Conservation (phyloP, 805 yeast species). For the Dipodascopsis tothii region DNA sequence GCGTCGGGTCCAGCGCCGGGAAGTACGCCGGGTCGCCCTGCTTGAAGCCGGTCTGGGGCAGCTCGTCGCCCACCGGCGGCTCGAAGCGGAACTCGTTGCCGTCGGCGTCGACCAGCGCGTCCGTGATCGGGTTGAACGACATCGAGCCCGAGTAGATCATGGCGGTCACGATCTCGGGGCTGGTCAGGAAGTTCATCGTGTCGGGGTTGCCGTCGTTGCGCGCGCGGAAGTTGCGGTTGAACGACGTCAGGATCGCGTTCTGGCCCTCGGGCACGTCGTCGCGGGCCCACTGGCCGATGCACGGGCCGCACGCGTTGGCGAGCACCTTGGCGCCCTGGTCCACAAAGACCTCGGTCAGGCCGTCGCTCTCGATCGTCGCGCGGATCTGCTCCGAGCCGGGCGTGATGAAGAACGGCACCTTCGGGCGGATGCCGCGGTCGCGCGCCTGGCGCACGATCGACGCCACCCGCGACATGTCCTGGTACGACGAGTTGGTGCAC, state of each 20-base stretch:
- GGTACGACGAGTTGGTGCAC: slow-evolving; percentile 97
- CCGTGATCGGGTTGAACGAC: slow-evolving; percentile 92
- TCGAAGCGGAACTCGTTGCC: slow-evolving; percentile 85
- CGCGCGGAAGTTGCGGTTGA: slow-evolving; percentile 96
- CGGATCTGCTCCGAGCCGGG: slow-evolving; percentile 98
- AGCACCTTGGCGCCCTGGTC: slow-evolving; percentile 89
- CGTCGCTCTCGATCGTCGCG: slow-evolving; percentile 96
- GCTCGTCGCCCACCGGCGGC: slow-evolving; percentile 85
- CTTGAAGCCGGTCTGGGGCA: slow-evolving; percentile 85
- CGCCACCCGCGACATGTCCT: slow-evolving; percentile 96
- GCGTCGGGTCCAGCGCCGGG: slow-evolving; percentile 86
- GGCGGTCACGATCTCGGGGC: slow-evolving; percentile 91
- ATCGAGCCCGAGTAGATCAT: slow-evolving; percentile 94
- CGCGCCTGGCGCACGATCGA: slow-evolving; percentile 88
- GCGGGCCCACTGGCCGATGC: slow-evolving; percentile 99
- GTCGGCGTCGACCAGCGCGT: slow-evolving; percentile 74
- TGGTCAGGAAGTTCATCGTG: slow-evolving; percentile 93
- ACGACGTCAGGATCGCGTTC: slow-evolving; percentile 93
- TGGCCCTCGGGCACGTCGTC: slow-evolving; percentile 69
- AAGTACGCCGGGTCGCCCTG: slow-evolving; percentile 81
- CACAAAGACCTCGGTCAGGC: slow-evolving; percentile 78
- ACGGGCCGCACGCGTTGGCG: slow-evolving; percentile 98
- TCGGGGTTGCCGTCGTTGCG: slow-evolving; percentile 98
- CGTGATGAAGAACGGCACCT: slow-evolving; percentile 85
- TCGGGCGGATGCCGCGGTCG: slow-evolving; percentile 81